These are phyloP conservation scores for Talaromyces sp. DNA, from an alignment of 2,329 filamentous ascomycete genomes.

Conservation along the genomic window DNA sequence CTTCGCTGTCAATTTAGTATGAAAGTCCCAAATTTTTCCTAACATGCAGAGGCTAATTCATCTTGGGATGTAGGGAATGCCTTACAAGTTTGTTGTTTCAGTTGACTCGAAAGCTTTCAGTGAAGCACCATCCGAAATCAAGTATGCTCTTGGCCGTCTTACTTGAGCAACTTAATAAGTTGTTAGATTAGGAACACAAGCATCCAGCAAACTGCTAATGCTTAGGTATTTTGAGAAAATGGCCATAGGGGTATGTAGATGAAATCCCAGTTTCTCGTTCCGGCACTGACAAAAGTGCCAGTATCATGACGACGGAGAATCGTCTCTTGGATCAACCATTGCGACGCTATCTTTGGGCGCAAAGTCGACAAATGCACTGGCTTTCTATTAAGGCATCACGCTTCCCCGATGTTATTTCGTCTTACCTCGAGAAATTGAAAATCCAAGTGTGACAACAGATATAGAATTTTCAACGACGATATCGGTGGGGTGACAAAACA, in stretches of 20 bases:
- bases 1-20: slow-evolving; percentile 47
- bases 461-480: too few relatives aligned
- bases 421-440: too few relatives aligned
- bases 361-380: slow-evolving; percentile 36
- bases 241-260: slow-evolving; percentile 45
- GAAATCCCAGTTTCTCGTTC: background rate
- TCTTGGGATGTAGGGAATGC: slow-evolving; percentile 45
- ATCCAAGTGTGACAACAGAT: too few relatives aligned
- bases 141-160: slow-evolving; percentile 44
- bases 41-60: slow-evolving; percentile 4
- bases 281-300: slow-evolving; percentile 17
- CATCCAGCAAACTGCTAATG: slow-evolving; percentile 54
- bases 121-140: slow-evolving; percentile 39
- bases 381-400: too few relatives aligned
- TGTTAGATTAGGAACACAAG: slow-evolving; percentile 26
- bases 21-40: slow-evolving; percentile 9
- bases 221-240: slow-evolving; percentile 54
- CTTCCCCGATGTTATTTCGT: too few relatives aligned
- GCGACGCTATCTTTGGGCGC: slow-evolving; percentile 52
- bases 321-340: slow-evolving; percentile 52
- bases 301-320: slow-evolving; percentile 59
- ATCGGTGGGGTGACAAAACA: too few relatives aligned
- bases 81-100: slow-evolving; percentile 56
- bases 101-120: slow-evolving; percentile 43
- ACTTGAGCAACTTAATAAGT: slow-evolving; percentile 49